Percentiles rank a stretch among this genome's conserved stretches.
phyloP scores from a whole-genome alignment of 257 asterid genomes.

The Capsicum chinense region DNA sequence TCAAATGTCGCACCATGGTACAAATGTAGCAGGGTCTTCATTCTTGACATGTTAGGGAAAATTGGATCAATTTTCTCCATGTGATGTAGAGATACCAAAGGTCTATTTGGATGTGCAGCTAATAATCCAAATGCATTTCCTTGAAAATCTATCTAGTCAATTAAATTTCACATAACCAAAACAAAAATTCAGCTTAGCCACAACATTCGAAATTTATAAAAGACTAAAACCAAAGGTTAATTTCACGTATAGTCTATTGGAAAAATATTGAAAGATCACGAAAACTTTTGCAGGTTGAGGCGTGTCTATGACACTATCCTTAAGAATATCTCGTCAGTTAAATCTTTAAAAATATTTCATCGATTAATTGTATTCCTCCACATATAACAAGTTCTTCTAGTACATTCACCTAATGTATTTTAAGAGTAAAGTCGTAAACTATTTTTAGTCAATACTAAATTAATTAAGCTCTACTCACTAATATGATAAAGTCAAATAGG shows the following conservation, averaged over 20 bases:
- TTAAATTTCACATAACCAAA: neutral
- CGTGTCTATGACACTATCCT: too few species aligned
- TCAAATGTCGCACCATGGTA: slow-evolving; percentile 56
- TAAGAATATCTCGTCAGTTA: too few species aligned
- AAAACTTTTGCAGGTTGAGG: too few species aligned
- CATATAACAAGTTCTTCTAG: too few species aligned
- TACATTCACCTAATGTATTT: too few species aligned
- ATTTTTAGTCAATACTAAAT: neutral
- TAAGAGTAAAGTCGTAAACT: neutral
- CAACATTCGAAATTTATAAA: neutral
- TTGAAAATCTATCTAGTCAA: slow-evolving; percentile 67
- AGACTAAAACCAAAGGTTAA: neutral
- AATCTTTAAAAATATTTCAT: too few species aligned
- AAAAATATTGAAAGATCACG: too few species aligned
- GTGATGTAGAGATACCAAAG: slow-evolving; percentile 72
- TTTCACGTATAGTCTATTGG: neutral
- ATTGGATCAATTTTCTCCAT: slow-evolving; percentile 73
- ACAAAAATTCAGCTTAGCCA: neutral
- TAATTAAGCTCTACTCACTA: neutral
- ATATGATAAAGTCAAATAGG: neutral
- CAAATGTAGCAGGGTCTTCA: slow-evolving; percentile 58
- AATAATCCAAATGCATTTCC: slow-evolving; percentile 75
- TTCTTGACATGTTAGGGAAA: slow-evolving; percentile 66
- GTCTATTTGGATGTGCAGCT: slow-evolving; percentile 70
- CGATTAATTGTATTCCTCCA: too few species aligned